Evolutionary conservation across 2,329 filamentous ascomycete species (phyloP).

Genomic region (Hortaea werneckii): DNA sequence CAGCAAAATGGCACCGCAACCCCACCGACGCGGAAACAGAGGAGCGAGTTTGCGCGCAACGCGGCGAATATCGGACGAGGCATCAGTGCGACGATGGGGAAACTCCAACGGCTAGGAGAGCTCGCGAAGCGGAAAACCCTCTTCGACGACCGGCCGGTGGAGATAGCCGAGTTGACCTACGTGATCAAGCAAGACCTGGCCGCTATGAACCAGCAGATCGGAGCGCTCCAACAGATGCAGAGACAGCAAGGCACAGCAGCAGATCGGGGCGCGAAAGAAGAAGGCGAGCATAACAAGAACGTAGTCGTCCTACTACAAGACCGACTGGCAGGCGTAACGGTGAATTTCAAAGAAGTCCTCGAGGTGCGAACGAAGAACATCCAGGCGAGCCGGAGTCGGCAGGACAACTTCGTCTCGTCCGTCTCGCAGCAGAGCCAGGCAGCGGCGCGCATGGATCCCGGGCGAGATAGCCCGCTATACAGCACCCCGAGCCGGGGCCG

Average conservation of each 20-base stretch:
- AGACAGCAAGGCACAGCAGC: constrained; percentile 35
- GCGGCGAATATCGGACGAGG: constrained; percentile 87
- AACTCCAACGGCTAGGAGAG: constrained; percentile 86
- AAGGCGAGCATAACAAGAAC: constrained; percentile 83
- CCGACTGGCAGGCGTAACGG: constrained; percentile 82
- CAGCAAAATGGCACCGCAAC: constrained; percentile 35
- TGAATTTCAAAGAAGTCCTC: constrained; percentile 94
- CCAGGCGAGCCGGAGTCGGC: constrained; percentile 80
- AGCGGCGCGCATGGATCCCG: constrained; percentile 39
- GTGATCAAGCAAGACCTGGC: constrained; percentile 97
- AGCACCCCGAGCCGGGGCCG: constrained; percentile 57
- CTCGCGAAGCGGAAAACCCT: constrained; percentile 93
- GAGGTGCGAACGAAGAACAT: constrained; percentile 97
- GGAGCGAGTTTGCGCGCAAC: constrained; percentile 86
- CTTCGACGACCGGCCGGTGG: constrained; percentile 91
- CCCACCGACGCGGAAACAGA: constrained; percentile 31
- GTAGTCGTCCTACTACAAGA: constrained; percentile 86
- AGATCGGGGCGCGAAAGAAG: constrained; percentile 25
- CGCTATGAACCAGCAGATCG: constrained; percentile 76
- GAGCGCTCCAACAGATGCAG: constrained; percentile 66
- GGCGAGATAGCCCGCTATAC: constrained; percentile 55
- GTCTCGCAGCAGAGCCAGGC: constrained; percentile 50
- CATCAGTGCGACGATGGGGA: constrained; percentile 86
- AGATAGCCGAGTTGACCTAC: constrained; percentile 94
- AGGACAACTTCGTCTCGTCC: constrained; percentile 91